Evolutionary conservation across 352 stramenopile genomes (phyloP).

Genomic region (Phytopythium sindhum): DNA sequence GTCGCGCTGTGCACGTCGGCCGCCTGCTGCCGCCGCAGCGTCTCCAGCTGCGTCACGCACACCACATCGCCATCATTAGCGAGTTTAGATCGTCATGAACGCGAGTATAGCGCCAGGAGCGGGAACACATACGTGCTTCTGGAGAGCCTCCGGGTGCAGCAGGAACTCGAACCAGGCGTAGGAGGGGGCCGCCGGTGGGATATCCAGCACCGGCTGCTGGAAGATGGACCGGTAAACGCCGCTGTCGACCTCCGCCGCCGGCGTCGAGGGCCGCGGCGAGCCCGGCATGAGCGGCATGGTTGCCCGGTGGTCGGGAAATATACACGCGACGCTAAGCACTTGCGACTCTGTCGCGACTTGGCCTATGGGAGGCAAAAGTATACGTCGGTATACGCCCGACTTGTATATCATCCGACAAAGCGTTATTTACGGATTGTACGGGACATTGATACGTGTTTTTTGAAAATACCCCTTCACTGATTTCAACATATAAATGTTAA

Average conservation of each 20-base stretch:
- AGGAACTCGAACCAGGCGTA: slow-evolving; percentile 87
- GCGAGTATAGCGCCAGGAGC: background rate
- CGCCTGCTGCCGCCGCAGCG: slow-evolving; percentile 42
- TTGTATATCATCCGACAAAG: no score
- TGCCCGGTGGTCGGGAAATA: background rate
- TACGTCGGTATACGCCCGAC: no score
- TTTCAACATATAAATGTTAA: no score
- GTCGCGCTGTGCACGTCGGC: slow-evolving; percentile 49
- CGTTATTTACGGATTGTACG: no score
- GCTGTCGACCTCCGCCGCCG: slow-evolving; percentile 42
- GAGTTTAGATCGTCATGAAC: background rate
- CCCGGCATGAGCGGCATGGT: slow-evolving; percentile 61
- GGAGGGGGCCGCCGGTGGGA: slow-evolving; percentile 57
- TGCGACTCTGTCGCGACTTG: no score
- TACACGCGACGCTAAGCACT: background rate
- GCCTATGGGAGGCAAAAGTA: no score
- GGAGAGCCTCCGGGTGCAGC: slow-evolving; percentile 70
- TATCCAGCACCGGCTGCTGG: slow-evolving; percentile 75
- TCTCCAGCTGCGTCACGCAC: slow-evolving; percentile 31
- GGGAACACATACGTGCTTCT: slow-evolving; percentile 50
- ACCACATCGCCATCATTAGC: background rate
- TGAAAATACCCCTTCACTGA: no score
- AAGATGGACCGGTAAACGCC: slow-evolving; percentile 84
- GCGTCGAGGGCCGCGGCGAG: slow-evolving; percentile 47
- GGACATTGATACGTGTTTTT: no score